Evolutionary conservation across 2,329 filamentous ascomycete species (phyloP).

Genomic region (Fusarium musae): DNA sequence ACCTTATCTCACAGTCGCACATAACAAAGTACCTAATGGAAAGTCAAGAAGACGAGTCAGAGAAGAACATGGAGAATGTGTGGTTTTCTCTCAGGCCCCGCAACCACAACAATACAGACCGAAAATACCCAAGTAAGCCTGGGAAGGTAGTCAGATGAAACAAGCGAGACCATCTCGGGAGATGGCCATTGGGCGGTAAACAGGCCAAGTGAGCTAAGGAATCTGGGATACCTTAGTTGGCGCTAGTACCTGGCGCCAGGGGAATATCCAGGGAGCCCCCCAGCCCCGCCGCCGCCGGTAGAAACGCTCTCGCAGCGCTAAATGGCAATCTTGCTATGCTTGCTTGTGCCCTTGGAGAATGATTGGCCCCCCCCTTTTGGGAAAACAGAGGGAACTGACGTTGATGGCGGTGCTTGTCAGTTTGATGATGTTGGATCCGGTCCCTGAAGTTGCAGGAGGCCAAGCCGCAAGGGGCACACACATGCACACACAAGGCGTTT

Average conservation of each 20-base stretch:
- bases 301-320: conserved; percentile 19
- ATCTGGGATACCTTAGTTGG: background rate
- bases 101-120: conserved; percentile 4
- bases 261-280: background rate
- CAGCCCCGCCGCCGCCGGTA: conserved; percentile 23
- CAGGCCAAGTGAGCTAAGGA: background rate
- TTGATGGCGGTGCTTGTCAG: conserved; percentile 27
- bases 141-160: conserved; percentile 24
- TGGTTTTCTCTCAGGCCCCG: conserved; percentile 4
- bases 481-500: conserved; percentile 1
- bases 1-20: background rate
- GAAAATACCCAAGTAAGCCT: background rate
- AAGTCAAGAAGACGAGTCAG: background rate
- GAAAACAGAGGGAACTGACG: conserved; percentile 3
- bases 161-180: conserved; percentile 19
- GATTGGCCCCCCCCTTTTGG: conserved; percentile 38
- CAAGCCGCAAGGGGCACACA: conserved; percentile 14
- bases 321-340: conserved; percentile 20
- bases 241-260: conserved; percentile 32
- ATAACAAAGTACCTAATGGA: background rate
- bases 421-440: conserved; percentile 23
- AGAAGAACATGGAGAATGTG: conserved; percentile 19
- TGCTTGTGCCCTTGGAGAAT: background rate
- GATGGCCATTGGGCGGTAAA: conserved; percentile 22
- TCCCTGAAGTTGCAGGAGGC: conserved; percentile 6